Evolutionary conservation across 805 yeast species (phyloP), one percentile per base, ranked within the genome.

Genomic region (Metschnikowia continentalis): DNA sequence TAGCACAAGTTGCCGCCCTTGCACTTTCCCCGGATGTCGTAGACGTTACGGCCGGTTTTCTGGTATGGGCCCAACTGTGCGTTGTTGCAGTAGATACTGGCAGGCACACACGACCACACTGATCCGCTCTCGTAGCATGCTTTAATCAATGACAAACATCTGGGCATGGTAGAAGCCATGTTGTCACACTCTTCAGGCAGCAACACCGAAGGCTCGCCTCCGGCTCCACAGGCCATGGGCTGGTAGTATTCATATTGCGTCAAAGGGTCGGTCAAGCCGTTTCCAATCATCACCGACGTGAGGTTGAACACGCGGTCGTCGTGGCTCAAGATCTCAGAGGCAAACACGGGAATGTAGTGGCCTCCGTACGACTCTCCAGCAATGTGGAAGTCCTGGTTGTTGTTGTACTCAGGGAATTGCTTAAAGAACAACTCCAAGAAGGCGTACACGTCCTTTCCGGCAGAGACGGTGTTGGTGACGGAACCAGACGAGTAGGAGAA

Each of bases 321-420:
- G 61, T 87, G 89, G 37, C 80, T 73, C 60, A 88, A 71, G 60
- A 90, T 89, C 68, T 89, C 96, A 52, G 80, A 67, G 6, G 96
- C 96, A 69, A 90, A 88, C 8, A 80, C 88, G 19, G 99, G 99
- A 57, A 91, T 87, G 71, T 92, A 91, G 65, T 90, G 95, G 46
- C 97, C 97, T 17, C 92, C 97, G 63, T 91, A 90, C 7, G 95
- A 86, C 66, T 90, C 97, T 58, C 97, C 97, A 41, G 96, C 86
- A 65, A 90, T 87, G 68, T 90, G 96, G 79, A 90, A 86, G 49
- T 57, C 59, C 10, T 39, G 52, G 41, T 76, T 68, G 32, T 74
- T 62, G 35, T 74, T 63, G 65, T 83, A 83, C 62, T 88, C 80
- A 35, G 96, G 95, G 77, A 88, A 90, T 61, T 83, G 82, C 65